phyloP scores from a whole-genome alignment of 495 filamentous ascomycete species.

The Letharia lupina region DNA sequence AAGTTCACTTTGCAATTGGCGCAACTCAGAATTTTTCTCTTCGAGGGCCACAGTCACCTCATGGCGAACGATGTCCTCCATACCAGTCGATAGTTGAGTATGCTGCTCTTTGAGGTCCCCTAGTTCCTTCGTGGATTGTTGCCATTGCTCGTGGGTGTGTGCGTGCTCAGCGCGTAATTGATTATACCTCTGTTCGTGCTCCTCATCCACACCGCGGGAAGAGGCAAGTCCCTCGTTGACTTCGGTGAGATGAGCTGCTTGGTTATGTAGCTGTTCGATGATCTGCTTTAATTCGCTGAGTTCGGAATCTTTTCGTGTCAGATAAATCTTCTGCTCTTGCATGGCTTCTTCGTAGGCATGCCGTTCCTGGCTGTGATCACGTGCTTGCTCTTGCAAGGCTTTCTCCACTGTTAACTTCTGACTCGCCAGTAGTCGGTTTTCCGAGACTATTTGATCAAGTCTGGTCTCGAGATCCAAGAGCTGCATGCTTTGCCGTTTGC shows the following conservation, averaged over 20 bases:
- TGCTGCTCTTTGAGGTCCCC: slow-evolving; percentile 48
- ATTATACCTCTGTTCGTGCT: slow-evolving; percentile 55
- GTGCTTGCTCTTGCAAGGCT: slow-evolving; percentile 38
- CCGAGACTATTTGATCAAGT: slow-evolving; percentile 70
- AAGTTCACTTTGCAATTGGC: slow-evolving; percentile 65
- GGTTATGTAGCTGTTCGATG: slow-evolving; percentile 67
- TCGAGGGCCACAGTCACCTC: slow-evolving; percentile 53
- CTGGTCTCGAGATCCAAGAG: slow-evolving; percentile 71
- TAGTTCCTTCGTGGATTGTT: not conserved
- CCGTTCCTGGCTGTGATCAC: slow-evolving; percentile 49
- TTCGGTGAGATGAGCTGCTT: slow-evolving; percentile 63
- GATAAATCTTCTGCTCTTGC: slow-evolving; percentile 45
- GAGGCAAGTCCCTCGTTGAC: slow-evolving; percentile 66
- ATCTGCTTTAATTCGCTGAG: slow-evolving; percentile 70
- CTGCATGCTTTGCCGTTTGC: slow-evolving; percentile 93
- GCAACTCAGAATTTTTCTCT: slow-evolving; percentile 73
- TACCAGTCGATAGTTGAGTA: slow-evolving; percentile 48
- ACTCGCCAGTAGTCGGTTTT: slow-evolving; percentile 69
- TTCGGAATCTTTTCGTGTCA: slow-evolving; percentile 60
- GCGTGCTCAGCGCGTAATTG: slow-evolving; percentile 50
- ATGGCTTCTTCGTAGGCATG: slow-evolving; percentile 48
- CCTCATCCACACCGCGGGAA: slow-evolving; percentile 56
- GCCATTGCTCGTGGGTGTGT: slow-evolving; percentile 2
- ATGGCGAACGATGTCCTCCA: slow-evolving; percentile 54
- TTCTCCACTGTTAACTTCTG: slow-evolving; percentile 62